Evolutionary conservation across 225 moss, liverwort and hornwort genomes (phyloP).

Genomic region (Bryoerythrophyllum caledonicum): DNA sequence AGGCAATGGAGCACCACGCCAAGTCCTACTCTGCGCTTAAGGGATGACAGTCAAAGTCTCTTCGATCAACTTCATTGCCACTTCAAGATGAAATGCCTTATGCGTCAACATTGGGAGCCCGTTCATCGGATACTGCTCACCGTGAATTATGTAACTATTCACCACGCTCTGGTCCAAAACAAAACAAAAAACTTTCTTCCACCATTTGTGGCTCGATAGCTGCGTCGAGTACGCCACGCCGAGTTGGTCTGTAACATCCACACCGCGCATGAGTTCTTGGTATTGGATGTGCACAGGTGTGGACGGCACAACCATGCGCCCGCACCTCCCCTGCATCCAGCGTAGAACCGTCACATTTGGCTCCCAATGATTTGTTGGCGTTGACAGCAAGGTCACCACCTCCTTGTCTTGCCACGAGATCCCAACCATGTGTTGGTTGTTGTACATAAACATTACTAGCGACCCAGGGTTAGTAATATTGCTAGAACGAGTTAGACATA

Average conservation of each 20-base stretch:
- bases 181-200: not conserved
- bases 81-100: too few relatives aligned
- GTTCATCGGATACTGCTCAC: not conserved
- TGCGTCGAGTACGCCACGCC: not conserved
- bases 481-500: too few relatives aligned
- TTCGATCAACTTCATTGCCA: too few relatives aligned
- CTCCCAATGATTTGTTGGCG: not conserved
- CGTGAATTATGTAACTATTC: not conserved
- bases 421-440: not conserved
- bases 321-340: fast-evolving
- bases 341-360: not conserved
- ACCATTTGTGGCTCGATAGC: not conserved
- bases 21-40: too few relatives aligned
- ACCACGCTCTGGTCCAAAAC: not conserved
- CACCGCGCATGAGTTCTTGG: not conserved
- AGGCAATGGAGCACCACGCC: too few relatives aligned
- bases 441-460: too few relatives aligned
- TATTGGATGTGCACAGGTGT: not conserved
- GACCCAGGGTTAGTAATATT: too few relatives aligned
- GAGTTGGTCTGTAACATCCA: not conserved
- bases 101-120: too few relatives aligned
- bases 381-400: not conserved
- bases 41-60: too few relatives aligned
- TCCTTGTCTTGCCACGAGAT: not conserved
- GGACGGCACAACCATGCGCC: not conserved